Evolutionary conservation across 129 eudicot genomes (phyloP), one percentile per base, ranked within the genome.

Genomic region (Mikania micrantha): DNA sequence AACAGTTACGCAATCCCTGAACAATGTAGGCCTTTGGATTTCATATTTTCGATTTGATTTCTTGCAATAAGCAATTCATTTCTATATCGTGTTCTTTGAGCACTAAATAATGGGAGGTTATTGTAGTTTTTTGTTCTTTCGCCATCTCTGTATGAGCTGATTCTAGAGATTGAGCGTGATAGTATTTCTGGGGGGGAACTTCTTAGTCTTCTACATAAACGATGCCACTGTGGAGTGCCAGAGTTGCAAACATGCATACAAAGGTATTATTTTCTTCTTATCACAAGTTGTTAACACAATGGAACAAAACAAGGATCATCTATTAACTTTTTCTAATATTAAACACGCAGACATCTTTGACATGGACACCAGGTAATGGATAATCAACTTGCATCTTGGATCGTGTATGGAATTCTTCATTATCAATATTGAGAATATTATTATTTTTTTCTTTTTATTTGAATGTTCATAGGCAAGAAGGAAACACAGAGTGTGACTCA

Each of bases 281-380:
- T 65, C 45, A 74, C 58, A 29, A 19, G 66, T 62, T 62, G 63
- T 36, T 25, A 21, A 50, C 39, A 22, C 24, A 24, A 60, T 25
- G 71, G 31, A 32, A 19, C 62, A 48, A 36, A 24, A 73, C 3
- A 13, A 63, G 28, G 24, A 49, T 16, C 10, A 25, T 11, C 34
- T 50, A 24, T 21, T 62, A 35, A 38, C 63, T n/a, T 72, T 10
- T 36, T 69, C 25, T 38, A 39, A 13, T 60, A 71, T 32, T 21
- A 4, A 34, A 61, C 60, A 20, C 34, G 9, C n/a, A 93, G 98
- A 84, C 95, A 88, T 75, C 91, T 88, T 60, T 93, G 98, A 96
- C 98, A 93, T 45, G 96, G 95, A 17, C 98, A 93, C 85, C 98
- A 93, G 81, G 98, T 88, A 66, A 80, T 93, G 98, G 88, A 84